phyloP scores from a whole-genome alignment of 164 flowering plant genomes.

The Euptelea pleiosperma region DNA sequence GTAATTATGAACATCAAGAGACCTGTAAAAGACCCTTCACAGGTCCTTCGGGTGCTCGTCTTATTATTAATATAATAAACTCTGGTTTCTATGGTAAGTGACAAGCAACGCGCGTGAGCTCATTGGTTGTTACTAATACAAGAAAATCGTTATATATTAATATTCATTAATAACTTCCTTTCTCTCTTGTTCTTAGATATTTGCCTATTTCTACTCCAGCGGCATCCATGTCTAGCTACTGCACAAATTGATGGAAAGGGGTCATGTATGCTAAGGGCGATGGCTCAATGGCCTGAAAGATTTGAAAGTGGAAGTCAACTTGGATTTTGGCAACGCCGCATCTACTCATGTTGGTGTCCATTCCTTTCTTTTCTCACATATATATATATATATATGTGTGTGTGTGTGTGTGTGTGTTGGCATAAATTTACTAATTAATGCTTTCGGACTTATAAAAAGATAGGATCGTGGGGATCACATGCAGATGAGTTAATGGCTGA shows the following conservation, averaged over 20 bases:
- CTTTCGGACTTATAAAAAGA: too few species aligned
- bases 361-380: not conserved
- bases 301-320: constrained; percentile 12
- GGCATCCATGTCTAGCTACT: constrained; percentile 6
- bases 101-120: rapidly evolving
- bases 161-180: not conserved
- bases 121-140: too few species aligned
- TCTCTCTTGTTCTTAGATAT: constrained; percentile 7
- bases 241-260: not conserved
- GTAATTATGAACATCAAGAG: too few species aligned
- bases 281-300: constrained; percentile 15
- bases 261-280: not conserved
- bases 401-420: too few species aligned
- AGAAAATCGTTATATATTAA: too few species aligned
- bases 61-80: not conserved
- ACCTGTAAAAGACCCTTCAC: constrained; percentile 5
- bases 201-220: constrained; percentile 11
- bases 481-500: too few species aligned
- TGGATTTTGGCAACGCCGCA: constrained; percentile 5
- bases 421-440: too few species aligned
- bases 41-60: constrained; percentile 4
- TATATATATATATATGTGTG: not conserved
- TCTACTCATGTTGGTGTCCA: constrained; percentile 9
- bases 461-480: too few species aligned
- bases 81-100: constrained; percentile 16